These are phyloP conservation scores for Saccharomycopsis sp. DNA, from an alignment of 805 yeast species.

Conservation along the genomic window DNA sequence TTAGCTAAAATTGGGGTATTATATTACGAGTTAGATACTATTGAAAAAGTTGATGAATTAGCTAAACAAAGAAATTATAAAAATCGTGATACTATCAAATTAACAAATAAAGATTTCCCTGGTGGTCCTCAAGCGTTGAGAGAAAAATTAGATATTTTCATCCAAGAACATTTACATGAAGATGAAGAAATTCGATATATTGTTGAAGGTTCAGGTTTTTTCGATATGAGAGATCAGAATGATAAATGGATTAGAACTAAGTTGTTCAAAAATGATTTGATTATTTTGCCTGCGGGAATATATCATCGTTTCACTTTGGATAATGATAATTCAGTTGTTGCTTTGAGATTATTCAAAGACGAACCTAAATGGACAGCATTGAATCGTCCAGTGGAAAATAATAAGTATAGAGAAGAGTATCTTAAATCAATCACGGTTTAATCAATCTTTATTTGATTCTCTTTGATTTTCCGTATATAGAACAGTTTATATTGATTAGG, in stretches of 20 bases:
- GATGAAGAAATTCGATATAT: slow-evolving; percentile 95
- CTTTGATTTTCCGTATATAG: neutral
- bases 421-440: slow-evolving; percentile 27
- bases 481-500: neutral
- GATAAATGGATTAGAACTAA: slow-evolving; percentile 73
- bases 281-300: slow-evolving; percentile 84
- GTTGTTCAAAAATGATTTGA: slow-evolving; percentile 53
- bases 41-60: slow-evolving; percentile 52
- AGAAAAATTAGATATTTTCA: slow-evolving; percentile 61
- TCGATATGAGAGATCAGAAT: slow-evolving; percentile 67
- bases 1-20: slow-evolving; percentile 61
- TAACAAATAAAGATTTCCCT: slow-evolving; percentile 54
- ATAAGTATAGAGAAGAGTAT: slow-evolving; percentile 41
- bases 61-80: slow-evolving; percentile 69
- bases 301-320: slow-evolving; percentile 89
- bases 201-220: slow-evolving; percentile 83
- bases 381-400: slow-evolving; percentile 54
- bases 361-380: slow-evolving; percentile 96
- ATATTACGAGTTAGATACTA: slow-evolving; percentile 45
- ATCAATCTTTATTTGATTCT: neutral
- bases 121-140: slow-evolving; percentile 54
- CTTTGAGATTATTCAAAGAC: slow-evolving; percentile 80
- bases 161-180: slow-evolving; percentile 85
- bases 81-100: slow-evolving; percentile 66
- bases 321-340: slow-evolving; percentile 54